phyloP scores from a whole-genome alignment of 805 yeast species.

The Millerozyma acaciae region DNA sequence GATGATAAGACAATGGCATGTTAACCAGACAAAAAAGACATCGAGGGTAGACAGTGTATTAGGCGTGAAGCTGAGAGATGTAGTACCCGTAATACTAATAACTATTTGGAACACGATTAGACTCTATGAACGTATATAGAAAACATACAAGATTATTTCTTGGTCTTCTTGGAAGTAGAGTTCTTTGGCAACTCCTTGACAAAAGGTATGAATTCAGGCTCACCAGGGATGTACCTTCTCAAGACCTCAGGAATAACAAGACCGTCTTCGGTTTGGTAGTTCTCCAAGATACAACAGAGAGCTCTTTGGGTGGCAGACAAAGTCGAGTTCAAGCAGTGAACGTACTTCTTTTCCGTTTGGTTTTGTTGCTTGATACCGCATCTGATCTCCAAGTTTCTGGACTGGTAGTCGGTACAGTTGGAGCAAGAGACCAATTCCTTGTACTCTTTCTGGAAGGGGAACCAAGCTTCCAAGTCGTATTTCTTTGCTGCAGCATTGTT shows the following conservation, averaged over 20 bases:
- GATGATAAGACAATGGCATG: no score
- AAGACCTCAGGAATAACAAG: conserved; percentile 89
- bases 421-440: conserved; percentile 98
- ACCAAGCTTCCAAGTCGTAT: conserved; percentile 99
- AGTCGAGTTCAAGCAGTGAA: conserved; percentile 96
- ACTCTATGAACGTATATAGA: conserved; percentile 2
- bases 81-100: neutral
- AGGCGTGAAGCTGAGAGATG: neutral
- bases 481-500: conserved; percentile 99
- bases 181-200: conserved; percentile 90
- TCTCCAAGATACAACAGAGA: conserved; percentile 92
- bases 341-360: conserved; percentile 95
- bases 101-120: neutral
- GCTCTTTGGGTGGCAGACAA: conserved; percentile 98
- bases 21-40: no score
- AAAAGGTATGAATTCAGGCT: conserved; percentile 93
- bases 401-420: conserved; percentile 98
- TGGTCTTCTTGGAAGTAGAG: conserved; percentile 71
- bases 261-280: conserved; percentile 97
- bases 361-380: conserved; percentile 96
- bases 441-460: conserved; percentile 98
- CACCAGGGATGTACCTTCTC: conserved; percentile 96
- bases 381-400: conserved; percentile 97
- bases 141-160: conserved; percentile 9
- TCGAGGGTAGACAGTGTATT: no score